phyloP scores from a whole-genome alignment of 2,329 filamentous ascomycete species.

The Orbilia ellipsospora region DNA sequence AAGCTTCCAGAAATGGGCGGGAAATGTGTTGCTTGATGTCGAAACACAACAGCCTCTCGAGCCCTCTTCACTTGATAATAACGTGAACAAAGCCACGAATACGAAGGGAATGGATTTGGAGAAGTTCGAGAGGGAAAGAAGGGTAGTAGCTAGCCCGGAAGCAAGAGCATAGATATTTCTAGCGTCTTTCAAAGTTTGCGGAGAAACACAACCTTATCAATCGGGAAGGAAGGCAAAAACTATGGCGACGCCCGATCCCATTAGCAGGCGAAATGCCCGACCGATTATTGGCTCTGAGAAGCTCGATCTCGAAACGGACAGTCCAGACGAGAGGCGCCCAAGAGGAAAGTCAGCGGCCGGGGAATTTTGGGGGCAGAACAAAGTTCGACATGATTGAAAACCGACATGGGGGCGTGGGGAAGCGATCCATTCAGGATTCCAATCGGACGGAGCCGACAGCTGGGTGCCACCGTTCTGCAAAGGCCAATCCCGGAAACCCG shows the following conservation, averaged over 20 bases:
- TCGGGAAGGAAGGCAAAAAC: conserved; percentile 54
- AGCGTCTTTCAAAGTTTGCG: conserved; percentile 36
- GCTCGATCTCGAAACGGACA: conserved; percentile 8
- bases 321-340: conserved; percentile 5
- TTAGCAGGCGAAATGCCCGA: conserved; percentile 31
- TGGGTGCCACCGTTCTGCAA: conserved; percentile 2
- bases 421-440: conserved; percentile 9
- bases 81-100: conserved; percentile 3
- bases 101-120: not conserved
- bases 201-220: conserved; percentile 42
- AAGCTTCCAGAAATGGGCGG: conserved; percentile 4
- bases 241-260: conserved; percentile 52
- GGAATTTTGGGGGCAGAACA: conserved; percentile 20
- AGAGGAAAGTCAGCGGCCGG: conserved; percentile 28
- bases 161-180: not conserved
- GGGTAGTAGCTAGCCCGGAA: conserved; percentile 12
- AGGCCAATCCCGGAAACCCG: conserved; percentile 12
- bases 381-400: not conserved
- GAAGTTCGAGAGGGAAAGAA: not conserved
- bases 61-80: too few relatives aligned
- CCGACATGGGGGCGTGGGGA: conserved; percentile 15
- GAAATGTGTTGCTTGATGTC: conserved; percentile 34
- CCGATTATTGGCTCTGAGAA: conserved; percentile 25
- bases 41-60: conserved; percentile 30
- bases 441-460: conserved; percentile 47